phyloP scores from a whole-genome alignment of 1,139 yeast genomes.

The Saccharomyces uvarum region DNA sequence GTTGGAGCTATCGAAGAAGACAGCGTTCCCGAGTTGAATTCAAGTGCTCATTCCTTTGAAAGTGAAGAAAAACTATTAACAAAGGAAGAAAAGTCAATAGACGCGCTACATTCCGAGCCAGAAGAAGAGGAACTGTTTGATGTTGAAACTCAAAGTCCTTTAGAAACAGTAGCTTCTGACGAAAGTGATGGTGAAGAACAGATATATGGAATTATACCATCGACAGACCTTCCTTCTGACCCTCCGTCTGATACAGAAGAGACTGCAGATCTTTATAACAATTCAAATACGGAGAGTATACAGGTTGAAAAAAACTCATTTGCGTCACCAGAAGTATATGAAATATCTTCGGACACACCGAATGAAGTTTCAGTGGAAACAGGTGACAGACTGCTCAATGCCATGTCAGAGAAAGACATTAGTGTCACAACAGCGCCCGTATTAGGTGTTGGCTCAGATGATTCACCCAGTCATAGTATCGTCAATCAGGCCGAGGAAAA shows the following conservation, averaged over 20 bases:
- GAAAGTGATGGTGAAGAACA: not conserved
- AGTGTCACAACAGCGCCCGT: not conserved
- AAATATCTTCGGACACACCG: not conserved
- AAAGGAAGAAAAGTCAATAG: not conserved
- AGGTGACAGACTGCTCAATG: not conserved
- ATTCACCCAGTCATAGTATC: not conserved
- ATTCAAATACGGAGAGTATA: not conserved
- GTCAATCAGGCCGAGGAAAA: not conserved
- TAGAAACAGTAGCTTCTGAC: not conserved
- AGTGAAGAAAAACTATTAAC: not conserved
- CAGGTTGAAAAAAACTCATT: not conserved
- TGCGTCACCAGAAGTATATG: not conserved
- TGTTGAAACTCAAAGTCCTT: not conserved
- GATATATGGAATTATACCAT: not conserved
- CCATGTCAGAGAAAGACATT: not conserved
- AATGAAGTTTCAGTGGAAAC: not conserved
- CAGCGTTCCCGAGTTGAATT: not conserved
- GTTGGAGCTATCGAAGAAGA: slow-evolving; percentile 1
- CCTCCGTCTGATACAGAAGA: not conserved
- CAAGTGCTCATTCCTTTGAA: not conserved
- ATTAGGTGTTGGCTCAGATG: not conserved
- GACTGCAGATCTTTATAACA: not conserved
- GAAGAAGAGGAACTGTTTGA: not conserved
- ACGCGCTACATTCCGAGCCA: not conserved
- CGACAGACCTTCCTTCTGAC: not conserved